These are phyloP conservation scores for Leishmania mexicana DNA, from an alignment of 208 protist species.

Conservation along the genomic window DNA sequence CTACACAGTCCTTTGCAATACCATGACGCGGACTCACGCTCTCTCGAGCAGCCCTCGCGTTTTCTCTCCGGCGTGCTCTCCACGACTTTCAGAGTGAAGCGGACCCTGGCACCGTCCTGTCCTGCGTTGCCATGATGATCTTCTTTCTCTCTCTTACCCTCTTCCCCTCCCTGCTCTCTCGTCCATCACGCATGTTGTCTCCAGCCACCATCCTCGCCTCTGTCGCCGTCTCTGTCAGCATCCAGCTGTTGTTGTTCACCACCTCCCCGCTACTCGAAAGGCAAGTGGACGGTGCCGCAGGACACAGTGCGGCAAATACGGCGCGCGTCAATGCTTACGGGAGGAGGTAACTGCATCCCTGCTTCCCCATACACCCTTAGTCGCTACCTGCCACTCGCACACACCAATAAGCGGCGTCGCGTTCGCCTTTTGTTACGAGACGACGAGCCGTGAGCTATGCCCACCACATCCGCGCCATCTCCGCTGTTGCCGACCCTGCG, in stretches of 20 bases:
- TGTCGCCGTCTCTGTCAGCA: background rate
- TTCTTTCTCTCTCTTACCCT: background rate
- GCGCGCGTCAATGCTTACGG: background rate
- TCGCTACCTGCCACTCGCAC: background rate
- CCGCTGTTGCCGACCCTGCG: slow-evolving; percentile 6
- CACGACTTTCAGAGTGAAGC: background rate
- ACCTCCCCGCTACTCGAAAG: background rate
- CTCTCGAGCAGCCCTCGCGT: background rate
- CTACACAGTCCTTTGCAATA: background rate
- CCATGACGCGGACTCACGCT: background rate
- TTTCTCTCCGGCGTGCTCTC: background rate
- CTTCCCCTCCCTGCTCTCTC: background rate
- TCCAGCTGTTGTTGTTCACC: background rate
- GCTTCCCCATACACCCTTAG: background rate
- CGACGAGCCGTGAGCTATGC: background rate
- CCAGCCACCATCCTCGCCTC: background rate
- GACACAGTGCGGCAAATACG: background rate
- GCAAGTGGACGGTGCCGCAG: background rate
- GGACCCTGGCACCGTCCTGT: too few relatives aligned
- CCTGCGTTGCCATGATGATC: background rate
- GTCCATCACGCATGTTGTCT: background rate
- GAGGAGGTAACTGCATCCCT: too few relatives aligned
- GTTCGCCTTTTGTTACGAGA: background rate
- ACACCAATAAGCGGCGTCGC: background rate
- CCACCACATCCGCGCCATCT: background rate